A percentile compares a stretch with the other conserved stretches of the same genome.
Evolutionary conservation across 768 basidiomycete genomes (phyloP).

Genomic region (Roridomyces roridus): DNA sequence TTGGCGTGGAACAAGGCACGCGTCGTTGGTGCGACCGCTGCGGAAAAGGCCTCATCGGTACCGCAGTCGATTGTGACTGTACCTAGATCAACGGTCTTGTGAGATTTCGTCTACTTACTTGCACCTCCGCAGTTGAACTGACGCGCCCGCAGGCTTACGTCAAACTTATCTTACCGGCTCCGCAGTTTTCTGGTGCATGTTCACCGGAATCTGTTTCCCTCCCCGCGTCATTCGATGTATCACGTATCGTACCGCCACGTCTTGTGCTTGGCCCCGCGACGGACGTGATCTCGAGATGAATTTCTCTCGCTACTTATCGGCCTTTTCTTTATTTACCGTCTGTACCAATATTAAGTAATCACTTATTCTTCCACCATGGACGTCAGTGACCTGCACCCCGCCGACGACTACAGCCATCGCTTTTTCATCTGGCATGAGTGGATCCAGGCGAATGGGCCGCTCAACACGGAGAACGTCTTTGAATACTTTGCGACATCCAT

Average conservation of each 20-base stretch:
- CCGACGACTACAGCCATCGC: constrained; percentile 80
- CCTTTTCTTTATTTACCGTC: constrained; percentile 13
- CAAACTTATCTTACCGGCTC: constrained; percentile 40
- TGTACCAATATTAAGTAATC: no score
- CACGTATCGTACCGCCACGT: constrained; percentile 71
- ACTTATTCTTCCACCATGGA: constrained; percentile 45
- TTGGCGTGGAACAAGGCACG: constrained; percentile 70
- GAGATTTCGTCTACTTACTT: constrained; percentile 23
- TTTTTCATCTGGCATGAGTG: constrained; percentile 94
- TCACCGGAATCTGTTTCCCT: constrained; percentile 26
- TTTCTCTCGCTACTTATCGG: constrained; percentile 25
- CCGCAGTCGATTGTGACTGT: constrained; percentile 62
- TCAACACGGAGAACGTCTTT: constrained; percentile 80
- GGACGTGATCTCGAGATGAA: constrained; percentile 68
- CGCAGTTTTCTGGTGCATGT: constrained; percentile 39
- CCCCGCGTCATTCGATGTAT: constrained; percentile 60
- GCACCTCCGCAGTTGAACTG: constrained; percentile 34
- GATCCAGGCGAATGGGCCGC: constrained; percentile 82
- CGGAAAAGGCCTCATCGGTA: constrained; percentile 71
- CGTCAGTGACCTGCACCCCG: constrained; percentile 71
- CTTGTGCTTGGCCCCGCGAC: constrained; percentile 63
- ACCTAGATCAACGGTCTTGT: constrained; percentile 55
- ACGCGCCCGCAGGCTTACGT: constrained; percentile 33
- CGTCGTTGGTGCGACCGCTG: constrained; percentile 78
- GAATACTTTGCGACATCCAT: constrained; percentile 91